phyloP scores from a whole-genome alignment of 176 grass and related monocot species.

The Aegilops tauschii region DNA sequence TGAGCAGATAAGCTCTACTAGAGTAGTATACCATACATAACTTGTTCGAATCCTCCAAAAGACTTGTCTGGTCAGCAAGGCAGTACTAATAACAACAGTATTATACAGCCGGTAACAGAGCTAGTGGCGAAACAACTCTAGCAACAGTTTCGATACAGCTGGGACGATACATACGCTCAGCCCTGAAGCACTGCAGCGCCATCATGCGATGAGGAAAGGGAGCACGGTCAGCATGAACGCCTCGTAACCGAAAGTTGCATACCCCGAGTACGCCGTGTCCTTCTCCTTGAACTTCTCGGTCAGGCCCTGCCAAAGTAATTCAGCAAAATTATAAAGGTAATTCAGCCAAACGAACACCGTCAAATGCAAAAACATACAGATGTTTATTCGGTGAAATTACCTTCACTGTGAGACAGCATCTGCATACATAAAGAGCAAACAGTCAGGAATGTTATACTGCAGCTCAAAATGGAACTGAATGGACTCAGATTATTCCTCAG shows the following conservation, averaged over 20 bases:
- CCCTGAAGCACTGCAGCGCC: background rate
- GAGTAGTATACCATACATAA: too few relatives aligned
- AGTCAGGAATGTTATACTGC: background rate
- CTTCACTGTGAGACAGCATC: constrained; percentile 99
- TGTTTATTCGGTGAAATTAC: constrained; percentile 28
- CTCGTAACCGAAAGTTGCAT: constrained; percentile 83
- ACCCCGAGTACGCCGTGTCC: constrained; percentile 60
- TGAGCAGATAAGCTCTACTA: too few relatives aligned
- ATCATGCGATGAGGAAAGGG: constrained; percentile 78
- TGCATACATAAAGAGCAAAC: constrained; percentile 29
- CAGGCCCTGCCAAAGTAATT: constrained; percentile 61
- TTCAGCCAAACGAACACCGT: background rate
- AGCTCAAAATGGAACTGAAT: background rate
- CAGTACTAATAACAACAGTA: too few relatives aligned
- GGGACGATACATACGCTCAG: background rate
- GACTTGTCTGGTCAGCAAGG: too few relatives aligned
- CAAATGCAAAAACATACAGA: background rate
- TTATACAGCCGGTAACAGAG: too few relatives aligned
- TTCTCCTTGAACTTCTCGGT: constrained; percentile 98
- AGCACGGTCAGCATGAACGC: constrained; percentile 85
- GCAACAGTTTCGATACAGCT: background rate
- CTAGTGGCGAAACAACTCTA: background rate
- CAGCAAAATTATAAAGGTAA: too few relatives aligned
- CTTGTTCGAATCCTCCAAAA: too few relatives aligned
- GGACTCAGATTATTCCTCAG: background rate